phyloP scores from a whole-genome alignment of 225 moss, liverwort and hornwort genomes.

The Physcomitrellopsis africana region DNA sequence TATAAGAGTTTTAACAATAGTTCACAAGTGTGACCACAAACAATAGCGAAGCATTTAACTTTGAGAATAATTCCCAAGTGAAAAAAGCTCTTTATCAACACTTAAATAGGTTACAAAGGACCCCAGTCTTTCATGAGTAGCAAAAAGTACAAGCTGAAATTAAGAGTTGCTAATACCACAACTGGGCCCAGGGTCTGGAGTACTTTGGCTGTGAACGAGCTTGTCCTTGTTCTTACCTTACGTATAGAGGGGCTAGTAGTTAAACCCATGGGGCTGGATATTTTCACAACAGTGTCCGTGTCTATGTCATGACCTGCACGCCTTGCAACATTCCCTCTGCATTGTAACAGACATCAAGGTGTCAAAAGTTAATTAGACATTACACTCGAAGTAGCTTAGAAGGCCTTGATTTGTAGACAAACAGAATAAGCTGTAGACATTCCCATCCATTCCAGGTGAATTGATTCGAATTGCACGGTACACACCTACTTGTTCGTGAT shows the following conservation, averaged over 20 bases:
- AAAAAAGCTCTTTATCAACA: not conserved
- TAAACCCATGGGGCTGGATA: constrained; percentile 36
- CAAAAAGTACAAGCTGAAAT: constrained; percentile 72
- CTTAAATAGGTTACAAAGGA: constrained; percentile 42
- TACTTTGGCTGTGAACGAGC: constrained; percentile 47
- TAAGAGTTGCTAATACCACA: constrained; percentile 56
- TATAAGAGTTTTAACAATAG: too few relatives aligned
- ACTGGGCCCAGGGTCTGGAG: constrained; percentile 59
- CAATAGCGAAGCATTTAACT: too few relatives aligned
- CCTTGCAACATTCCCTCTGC: constrained; percentile 62
- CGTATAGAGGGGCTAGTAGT: constrained; percentile 40
- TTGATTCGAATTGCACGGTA: not conserved
- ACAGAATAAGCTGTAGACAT: constrained; percentile 17
- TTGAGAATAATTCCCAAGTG: not conserved
- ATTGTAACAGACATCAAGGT: constrained; percentile 27
- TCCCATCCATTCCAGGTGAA: not conserved
- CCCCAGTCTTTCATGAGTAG: constrained; percentile 91
- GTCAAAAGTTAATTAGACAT: not conserved
- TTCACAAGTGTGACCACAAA: too few relatives aligned
- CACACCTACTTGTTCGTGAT: not conserved
- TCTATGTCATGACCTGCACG: constrained; percentile 49
- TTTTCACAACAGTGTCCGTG: constrained; percentile 42
- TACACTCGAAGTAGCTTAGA: constrained; percentile 12
- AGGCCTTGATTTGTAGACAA: constrained; percentile 2
- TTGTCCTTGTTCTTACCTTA: constrained; percentile 55